A percentile compares a stretch with the other conserved stretches of the same genome.
Evolutionary conservation across 306 rosid genomes (phyloP).

Genomic region (Lathyrus oleraceus): DNA sequence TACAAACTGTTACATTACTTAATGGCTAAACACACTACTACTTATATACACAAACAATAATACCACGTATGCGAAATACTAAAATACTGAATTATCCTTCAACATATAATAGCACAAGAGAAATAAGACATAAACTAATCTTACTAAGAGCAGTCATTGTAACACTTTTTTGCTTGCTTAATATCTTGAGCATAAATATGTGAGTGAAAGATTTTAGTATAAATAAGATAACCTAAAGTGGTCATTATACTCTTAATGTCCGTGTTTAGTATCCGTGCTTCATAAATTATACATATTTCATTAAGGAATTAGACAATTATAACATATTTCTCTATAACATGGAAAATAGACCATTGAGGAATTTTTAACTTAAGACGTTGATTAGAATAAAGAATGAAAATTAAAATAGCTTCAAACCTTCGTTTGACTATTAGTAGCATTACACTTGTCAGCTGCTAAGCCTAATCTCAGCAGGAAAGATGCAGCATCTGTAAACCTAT

Average conservation of each 20-base stretch:
- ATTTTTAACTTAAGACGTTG: neutral
- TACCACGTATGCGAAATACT: too few species aligned
- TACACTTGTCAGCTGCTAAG: slow-evolving; percentile 58
- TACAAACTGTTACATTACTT: too few species aligned
- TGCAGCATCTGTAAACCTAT: slow-evolving; percentile 71
- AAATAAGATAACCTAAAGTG: too few species aligned
- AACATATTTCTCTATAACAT: neutral
- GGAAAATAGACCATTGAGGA: neutral
- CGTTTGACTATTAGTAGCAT: slow-evolving; percentile 49
- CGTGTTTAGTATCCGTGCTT: too few species aligned
- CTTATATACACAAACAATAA: too few species aligned
- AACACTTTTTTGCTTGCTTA: slow-evolving; percentile 91
- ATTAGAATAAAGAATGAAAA: slow-evolving; percentile 5
- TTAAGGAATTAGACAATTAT: too few species aligned
- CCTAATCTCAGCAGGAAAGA: slow-evolving; percentile 37
- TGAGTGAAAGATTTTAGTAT: too few species aligned
- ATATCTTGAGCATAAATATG: slow-evolving; percentile 79
- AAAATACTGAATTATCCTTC: too few species aligned
- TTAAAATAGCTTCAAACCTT: slow-evolving; percentile 45
- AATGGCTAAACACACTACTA: too few species aligned
- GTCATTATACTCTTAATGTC: too few species aligned
- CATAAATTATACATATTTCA: too few species aligned
- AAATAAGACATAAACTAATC: slow-evolving; percentile 41
- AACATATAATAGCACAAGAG: slow-evolving; percentile 2
- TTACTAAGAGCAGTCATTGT: slow-evolving; percentile 88